Conservation (phyloP, 2,329 filamentous ascomycete genomes). For the Neofusicoccum cordaticola region DNA sequence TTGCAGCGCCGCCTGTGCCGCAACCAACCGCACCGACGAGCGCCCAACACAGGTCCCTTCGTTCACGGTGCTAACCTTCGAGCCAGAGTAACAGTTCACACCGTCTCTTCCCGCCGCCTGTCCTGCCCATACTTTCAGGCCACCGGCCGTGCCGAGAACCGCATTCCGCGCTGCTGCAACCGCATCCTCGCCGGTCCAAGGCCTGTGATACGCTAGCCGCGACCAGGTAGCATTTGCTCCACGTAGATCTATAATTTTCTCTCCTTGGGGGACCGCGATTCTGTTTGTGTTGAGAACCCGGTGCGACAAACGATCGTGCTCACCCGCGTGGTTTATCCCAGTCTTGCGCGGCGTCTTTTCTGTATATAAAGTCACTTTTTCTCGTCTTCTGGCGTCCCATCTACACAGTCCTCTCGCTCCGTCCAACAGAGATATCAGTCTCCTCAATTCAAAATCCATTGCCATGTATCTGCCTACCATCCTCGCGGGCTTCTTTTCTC, state of each 20-base stretch:
- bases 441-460: not conserved
- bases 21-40: not conserved
- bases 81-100: not conserved
- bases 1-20: constrained; percentile 3
- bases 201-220: constrained; percentile 1
- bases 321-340: not conserved
- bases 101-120: not conserved
- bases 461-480: not conserved
- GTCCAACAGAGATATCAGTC: not conserved
- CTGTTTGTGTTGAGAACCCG: not conserved
- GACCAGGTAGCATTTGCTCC: constrained; percentile 5
- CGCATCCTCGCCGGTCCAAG: not conserved
- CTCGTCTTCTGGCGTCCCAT: not conserved
- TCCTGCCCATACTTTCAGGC: not conserved
- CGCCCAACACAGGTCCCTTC: not conserved
- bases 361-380: not conserved
- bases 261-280: not conserved
- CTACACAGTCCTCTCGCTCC: not conserved
- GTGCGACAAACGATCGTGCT: not conserved
- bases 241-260: constrained; percentile 2
- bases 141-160: not conserved
- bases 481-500: constrained; percentile 3
- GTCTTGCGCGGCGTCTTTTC: not conserved
- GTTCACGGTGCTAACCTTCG: not conserved
- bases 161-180: constrained; percentile 1